Evolutionary conservation across 2,329 filamentous ascomycete genomes (phyloP), one percentile per base, ranked within the genome.

Genomic region (Cytospora mali): DNA sequence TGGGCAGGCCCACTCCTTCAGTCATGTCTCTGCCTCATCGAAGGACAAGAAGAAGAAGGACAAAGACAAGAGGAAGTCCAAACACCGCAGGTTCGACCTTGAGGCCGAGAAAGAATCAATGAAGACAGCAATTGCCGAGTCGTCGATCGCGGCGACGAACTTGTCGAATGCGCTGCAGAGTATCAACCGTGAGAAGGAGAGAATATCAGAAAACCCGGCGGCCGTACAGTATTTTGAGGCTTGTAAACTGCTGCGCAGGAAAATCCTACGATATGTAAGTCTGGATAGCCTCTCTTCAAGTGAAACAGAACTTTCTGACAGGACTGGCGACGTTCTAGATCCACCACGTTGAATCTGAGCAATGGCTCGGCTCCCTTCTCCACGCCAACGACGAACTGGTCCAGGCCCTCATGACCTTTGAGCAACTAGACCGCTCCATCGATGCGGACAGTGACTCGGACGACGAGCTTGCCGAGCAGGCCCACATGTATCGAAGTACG

Each of bases 311-410:
- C 5, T 48, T 10, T 48, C 31, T 52, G 23, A 18, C 54, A 21
- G 0, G n/a, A 23, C 9, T 21, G 23, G 48, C 7, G 21, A 6
- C 5, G 57, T 18, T 48, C 2, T 61, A 88, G 86, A 97, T 98
- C 66, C 92, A 98, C 72, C 84, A 93, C 56, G 90, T 98, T 14
- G 92, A 97, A 73, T 89, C 88, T 10, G 94, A 98, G 71, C 88
- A 98, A 71, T 97, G 91, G 82, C 88, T 99, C 10, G 95, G 94
- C 49, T 89, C 92, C 65, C 82, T 99, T 5, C 87, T 99, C 21
- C 92, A 95, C 71, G 93, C 94, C 67, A 98, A 99, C 71, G 95
- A 99, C 70, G 91, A 96, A 75, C 88, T 99, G n/a, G 91, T 98
- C 48, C 89, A 89, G 66, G 92, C 93, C 1, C 82, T 99, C 62